These are phyloP conservation scores for Penicillium samsonianum DNA, from an alignment of 495 filamentous ascomycete species.

Conservation along the genomic window DNA sequence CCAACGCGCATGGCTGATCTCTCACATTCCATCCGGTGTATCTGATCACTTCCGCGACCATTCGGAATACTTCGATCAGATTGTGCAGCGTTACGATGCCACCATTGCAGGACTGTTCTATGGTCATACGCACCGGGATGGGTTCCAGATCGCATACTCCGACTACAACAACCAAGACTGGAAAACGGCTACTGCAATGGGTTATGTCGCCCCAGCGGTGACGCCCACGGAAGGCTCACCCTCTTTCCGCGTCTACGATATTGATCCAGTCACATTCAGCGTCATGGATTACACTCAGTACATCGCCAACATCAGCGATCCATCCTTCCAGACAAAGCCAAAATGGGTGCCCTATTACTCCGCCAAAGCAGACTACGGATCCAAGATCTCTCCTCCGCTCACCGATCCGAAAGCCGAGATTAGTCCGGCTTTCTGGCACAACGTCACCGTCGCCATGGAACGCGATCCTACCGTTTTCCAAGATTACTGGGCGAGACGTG, in stretches of 20 bases:
- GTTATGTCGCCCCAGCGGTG: slow-evolving; percentile 54
- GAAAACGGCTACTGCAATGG: slow-evolving; percentile 45
- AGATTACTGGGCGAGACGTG: slow-evolving; percentile 39
- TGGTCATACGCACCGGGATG: slow-evolving; percentile 59
- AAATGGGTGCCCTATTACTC: slow-evolving; percentile 56
- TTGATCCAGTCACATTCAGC: slow-evolving; percentile 56
- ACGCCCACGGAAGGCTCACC: slow-evolving; percentile 55
- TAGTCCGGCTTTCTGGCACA: slow-evolving; percentile 59
- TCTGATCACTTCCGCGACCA: slow-evolving; percentile 51
- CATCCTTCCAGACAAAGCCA: slow-evolving; percentile 42
- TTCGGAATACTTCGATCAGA: slow-evolving; percentile 56
- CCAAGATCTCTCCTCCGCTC: slow-evolving; percentile 41
- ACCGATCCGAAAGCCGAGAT: slow-evolving; percentile 42
- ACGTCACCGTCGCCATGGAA: slow-evolving; percentile 51
- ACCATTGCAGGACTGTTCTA: slow-evolving; percentile 59
- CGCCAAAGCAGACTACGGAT: slow-evolving; percentile 54
- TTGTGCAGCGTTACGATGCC: slow-evolving; percentile 52
- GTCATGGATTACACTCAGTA: slow-evolving; percentile 56
- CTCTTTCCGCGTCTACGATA: slow-evolving; percentile 57
- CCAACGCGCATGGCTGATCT: slow-evolving; percentile 56
- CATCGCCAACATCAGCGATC: slow-evolving; percentile 50
- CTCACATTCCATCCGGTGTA: slow-evolving; percentile 53
- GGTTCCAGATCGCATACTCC: slow-evolving; percentile 56
- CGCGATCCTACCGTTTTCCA: slow-evolving; percentile 37
- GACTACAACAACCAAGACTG: slow-evolving; percentile 38